These are phyloP conservation scores for Penicillium odoratum DNA, from an alignment of 495 filamentous ascomycete genomes.

Conservation along the genomic window DNA sequence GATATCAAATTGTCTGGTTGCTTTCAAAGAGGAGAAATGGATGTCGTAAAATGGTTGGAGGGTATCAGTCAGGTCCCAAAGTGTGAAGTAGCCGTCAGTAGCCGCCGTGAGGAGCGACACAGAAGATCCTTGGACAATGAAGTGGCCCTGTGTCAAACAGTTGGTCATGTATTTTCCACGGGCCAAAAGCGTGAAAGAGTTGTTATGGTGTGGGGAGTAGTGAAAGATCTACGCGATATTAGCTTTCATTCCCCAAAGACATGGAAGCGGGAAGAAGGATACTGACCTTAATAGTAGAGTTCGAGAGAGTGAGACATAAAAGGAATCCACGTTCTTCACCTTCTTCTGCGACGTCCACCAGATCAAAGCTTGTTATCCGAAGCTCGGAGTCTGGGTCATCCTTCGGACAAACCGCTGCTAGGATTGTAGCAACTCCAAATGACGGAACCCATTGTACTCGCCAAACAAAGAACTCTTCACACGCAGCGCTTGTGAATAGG, in stretches of 20 bases:
- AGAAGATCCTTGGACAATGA: constrained; percentile 36
- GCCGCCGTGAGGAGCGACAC: constrained; percentile 55
- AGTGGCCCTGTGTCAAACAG: constrained; percentile 72
- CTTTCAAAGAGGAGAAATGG: constrained; percentile 15
- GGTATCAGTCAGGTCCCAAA: constrained; percentile 49
- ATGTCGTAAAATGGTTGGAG: constrained; percentile 36
- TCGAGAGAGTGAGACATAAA: constrained; percentile 70
- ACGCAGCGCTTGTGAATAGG: constrained; percentile 81
- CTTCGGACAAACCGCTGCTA: constrained; percentile 62
- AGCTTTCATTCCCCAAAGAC: background rate
- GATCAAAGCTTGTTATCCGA: constrained; percentile 73
- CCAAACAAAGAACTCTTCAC: constrained; percentile 90
- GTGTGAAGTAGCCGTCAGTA: constrained; percentile 61
- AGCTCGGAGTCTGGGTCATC: constrained; percentile 65
- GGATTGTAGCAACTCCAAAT: constrained; percentile 58
- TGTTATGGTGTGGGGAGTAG: constrained; percentile 46
- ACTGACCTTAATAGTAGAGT: constrained; percentile 67
- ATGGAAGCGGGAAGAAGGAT: background rate
- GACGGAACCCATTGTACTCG: constrained; percentile 54
- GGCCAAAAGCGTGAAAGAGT: constrained; percentile 55
- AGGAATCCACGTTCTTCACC: constrained; percentile 37
- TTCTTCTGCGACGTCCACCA: constrained; percentile 41
- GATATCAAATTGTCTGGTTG: constrained; percentile 21
- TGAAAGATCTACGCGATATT: constrained; percentile 50
- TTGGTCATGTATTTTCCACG: constrained; percentile 69